phyloP scores from a whole-genome alignment of 2,329 filamentous ascomycete genomes.

The Tolypocladium nubicola region DNA sequence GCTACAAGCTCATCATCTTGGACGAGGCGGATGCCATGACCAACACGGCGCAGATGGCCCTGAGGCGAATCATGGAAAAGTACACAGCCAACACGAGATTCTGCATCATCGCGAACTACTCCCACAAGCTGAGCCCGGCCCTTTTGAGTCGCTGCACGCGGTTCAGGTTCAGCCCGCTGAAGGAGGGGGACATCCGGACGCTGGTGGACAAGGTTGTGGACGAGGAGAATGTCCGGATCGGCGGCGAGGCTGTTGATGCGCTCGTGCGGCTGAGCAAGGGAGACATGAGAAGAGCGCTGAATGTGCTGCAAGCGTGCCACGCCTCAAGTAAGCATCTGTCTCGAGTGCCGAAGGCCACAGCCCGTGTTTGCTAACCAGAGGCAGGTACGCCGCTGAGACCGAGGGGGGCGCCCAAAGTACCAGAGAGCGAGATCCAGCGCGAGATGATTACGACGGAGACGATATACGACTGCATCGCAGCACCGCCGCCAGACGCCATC shows the following conservation, averaged over 20 bases:
- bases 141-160: slow-evolving; percentile 87
- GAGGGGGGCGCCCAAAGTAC: slow-evolving; percentile 47
- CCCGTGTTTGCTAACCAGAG: slow-evolving; percentile 3
- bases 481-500: slow-evolving; percentile 84
- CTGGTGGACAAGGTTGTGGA: slow-evolving; percentile 84
- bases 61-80: slow-evolving; percentile 96
- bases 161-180: slow-evolving; percentile 89
- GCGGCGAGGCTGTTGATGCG: slow-evolving; percentile 67
- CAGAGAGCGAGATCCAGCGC: slow-evolving; percentile 55
- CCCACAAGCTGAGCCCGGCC: slow-evolving; percentile 91
- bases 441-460: slow-evolving; percentile 80
- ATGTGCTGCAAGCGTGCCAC: slow-evolving; percentile 93
- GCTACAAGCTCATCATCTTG: slow-evolving; percentile 91
- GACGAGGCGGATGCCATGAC: slow-evolving; percentile 99
- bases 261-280: slow-evolving; percentile 83
- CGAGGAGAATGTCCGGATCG: slow-evolving; percentile 78
- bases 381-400: slow-evolving; percentile 57
- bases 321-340: slow-evolving; percentile 59
- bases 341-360: background rate
- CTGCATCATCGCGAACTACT: slow-evolving; percentile 98
- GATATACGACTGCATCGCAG: slow-evolving; percentile 96
- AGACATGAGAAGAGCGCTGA: slow-evolving; percentile 90
- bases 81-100: slow-evolving; percentile 97
- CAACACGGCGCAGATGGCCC: slow-evolving; percentile 94
- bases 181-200: slow-evolving; percentile 73